Evolutionary conservation across 2,329 filamentous ascomycete genomes (phyloP), one percentile per base, ranked within the genome.

Genomic region (Aphanocladium album): DNA sequence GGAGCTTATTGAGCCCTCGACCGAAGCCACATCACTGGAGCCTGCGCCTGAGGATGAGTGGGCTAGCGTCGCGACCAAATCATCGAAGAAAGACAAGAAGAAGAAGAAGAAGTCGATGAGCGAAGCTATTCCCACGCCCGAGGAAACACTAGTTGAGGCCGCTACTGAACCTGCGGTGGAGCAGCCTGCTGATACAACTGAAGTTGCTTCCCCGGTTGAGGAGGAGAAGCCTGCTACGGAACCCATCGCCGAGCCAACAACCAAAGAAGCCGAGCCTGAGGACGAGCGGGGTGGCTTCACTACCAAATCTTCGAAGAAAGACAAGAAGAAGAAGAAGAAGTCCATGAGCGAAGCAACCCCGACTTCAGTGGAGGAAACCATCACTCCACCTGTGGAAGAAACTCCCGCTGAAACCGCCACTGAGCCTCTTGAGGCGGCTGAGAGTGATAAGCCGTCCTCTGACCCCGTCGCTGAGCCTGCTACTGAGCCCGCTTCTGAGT

Each of bases 21-120:
- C 19, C 37, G 59, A 56, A n/a, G 1, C 35, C 12, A 11, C 51
- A 16, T 27, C 49, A 53, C 47, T 33, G 47, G 60, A 61, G 2
- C 11, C 46, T 16, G 21, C 23, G 19, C 16, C 35, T 4, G 50
- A 55, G 12, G 23, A 54, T 8, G 50, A 41, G 21, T 47, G 27
- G 41, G 43, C 2, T 14, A 11, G 30, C 19, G 47, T 49, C 12
- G 12, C 43, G 9, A 60, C n/a, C 16, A 41, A 43, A n/a, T 19
- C 37, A 23, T 62, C 63, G 25, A 70, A 67, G 58, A 73, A 71
- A 46, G 67, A 66, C 55, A 72, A 72, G 61, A 73, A 72, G 58
- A 69, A 70, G 61, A 71, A 68, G 60, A 72, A 71, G 60, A 72
- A 66, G 46, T 61, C 62, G 25, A 57, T 59, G 27, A 51, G 50